Evolutionary conservation across 2,329 filamentous ascomycete species (phyloP), one percentile per base, ranked within the genome.

Genomic region (Diaporthe capsici): DNA sequence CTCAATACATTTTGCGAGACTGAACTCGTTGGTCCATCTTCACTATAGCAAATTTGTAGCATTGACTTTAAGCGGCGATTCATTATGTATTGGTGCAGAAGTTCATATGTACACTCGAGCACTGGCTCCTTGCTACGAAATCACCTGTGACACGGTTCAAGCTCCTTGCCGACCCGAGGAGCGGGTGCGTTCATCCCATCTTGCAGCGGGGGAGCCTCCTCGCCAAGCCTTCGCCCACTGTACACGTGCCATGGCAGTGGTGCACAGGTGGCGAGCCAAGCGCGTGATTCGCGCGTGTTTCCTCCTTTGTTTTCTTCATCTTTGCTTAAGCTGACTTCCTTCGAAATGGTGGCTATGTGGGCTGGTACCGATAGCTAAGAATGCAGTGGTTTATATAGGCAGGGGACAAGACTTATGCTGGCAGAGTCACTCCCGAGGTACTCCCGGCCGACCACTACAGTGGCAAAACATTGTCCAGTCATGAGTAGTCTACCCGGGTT

Each of bases 161-260:
- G 25, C 17, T 34, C 34, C 9, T 47, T 49, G 25, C 28, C 25
- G 44, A 67, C 20, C 61, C 61, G 28, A 49, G 28, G 8, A 10
- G 60, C 60, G 15, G 60, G 25, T 28, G 20, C 9, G 61, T 67
- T 67, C 61, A 49, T 49, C 61, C 61, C 28, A 34, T 49, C 42
- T 49, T n/a, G 61, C 61, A 34, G 61, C 28, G 44, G 42, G 42
- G 42, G 44, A 7, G 61, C 25, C 61, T 67, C 9, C 28, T n/a
- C 42, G 61, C 61, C 44, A 49, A 65, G 61, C 5, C 20, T 49
- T 49, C 10, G 61, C 28, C 44, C 28, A 47, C 28, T 8, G 39
- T 31, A 47, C 60, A 22, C 39, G 39, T 31, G 60, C 25, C 22
- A 15, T 39, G 12, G 10, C 37, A 39, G 37, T 44, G 22, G n/a